These are phyloP conservation scores for Theileria luwenshuni DNA, from an alignment of 169 alveolate genomes.

Conservation along the genomic window DNA sequence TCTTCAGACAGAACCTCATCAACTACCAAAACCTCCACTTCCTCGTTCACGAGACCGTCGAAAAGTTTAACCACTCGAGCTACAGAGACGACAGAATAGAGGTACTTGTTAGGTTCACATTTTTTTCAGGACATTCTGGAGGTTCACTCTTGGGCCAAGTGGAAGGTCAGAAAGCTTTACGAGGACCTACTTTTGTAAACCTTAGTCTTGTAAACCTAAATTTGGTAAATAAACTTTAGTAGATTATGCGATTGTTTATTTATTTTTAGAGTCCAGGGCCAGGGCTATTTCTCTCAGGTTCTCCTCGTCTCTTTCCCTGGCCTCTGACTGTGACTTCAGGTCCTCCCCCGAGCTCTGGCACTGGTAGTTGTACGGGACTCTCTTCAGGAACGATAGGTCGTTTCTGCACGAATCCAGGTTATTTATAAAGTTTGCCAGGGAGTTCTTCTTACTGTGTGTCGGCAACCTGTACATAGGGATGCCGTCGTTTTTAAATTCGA, in stretches of 20 bases:
- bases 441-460: conserved; percentile 14
- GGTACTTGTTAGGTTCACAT: conserved; percentile 7
- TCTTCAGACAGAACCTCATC: conserved; percentile 68
- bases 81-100: conserved; percentile 18
- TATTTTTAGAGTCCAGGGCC: conserved; percentile 33
- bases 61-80: conserved; percentile 19
- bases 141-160: conserved; percentile 31
- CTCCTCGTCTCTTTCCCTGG: conserved; percentile 15
- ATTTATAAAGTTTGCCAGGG: conserved; percentile 12
- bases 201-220: no score
- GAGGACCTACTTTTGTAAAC: no score
- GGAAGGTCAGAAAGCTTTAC: not conserved
- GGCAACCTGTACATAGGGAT: conserved; percentile 41
- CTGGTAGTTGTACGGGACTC: conserved; percentile 51
- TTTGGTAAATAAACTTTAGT: no score
- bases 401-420: conserved; percentile 6
- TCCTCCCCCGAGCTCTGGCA: conserved; percentile 66
- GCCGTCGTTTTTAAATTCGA: conserved; percentile 12
- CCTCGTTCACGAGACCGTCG: conserved; percentile 38
- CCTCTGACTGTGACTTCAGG: not conserved
- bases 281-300: conserved; percentile 31
- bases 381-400: conserved; percentile 40
- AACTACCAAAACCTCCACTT: conserved; percentile 29
- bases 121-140: conserved; percentile 23
- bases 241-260: not conserved